phyloP scores from a whole-genome alignment of 148 eudicot species.

The Diospyros kaki region DNA sequence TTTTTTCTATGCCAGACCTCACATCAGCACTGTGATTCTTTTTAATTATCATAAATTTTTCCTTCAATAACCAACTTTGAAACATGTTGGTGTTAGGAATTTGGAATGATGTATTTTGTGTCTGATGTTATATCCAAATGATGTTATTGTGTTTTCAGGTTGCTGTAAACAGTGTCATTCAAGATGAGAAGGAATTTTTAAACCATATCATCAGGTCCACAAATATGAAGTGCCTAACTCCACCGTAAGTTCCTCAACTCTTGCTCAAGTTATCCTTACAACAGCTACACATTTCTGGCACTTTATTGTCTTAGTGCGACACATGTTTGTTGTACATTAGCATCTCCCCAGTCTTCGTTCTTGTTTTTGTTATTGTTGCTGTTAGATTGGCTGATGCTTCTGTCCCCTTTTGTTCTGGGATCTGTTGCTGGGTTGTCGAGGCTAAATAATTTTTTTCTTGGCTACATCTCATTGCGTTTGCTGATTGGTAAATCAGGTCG shows the following conservation, averaged over 20 bases:
- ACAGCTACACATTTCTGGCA: not conserved
- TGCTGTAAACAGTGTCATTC: conserved; percentile 74
- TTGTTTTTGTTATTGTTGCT: not conserved
- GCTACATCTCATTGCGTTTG: not conserved
- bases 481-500: conserved; percentile 40
- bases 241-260: conserved; percentile 46
- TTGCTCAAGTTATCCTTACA: not conserved
- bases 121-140: not conserved
- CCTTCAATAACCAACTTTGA: not conserved
- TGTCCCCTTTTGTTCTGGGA: not conserved
- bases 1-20: not conserved
- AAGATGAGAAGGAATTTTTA: conserved; percentile 76
- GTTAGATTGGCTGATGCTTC: not conserved
- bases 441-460: not conserved
- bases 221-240: conserved; percentile 87
- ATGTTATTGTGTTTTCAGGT: conserved; percentile 38
- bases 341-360: not conserved
- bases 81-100: not conserved
- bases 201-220: conserved; percentile 87
- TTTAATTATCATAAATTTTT: not conserved
- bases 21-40: not conserved
- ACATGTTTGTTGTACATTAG: not conserved
- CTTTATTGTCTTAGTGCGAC: not conserved
- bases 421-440: not conserved
- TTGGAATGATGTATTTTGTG: not conserved